Percentiles rank a stretch among this genome's conserved stretches.
Conservation (phyloP, 2,329 filamentous ascomycete species). For the Kalmusia sp. region DNA sequence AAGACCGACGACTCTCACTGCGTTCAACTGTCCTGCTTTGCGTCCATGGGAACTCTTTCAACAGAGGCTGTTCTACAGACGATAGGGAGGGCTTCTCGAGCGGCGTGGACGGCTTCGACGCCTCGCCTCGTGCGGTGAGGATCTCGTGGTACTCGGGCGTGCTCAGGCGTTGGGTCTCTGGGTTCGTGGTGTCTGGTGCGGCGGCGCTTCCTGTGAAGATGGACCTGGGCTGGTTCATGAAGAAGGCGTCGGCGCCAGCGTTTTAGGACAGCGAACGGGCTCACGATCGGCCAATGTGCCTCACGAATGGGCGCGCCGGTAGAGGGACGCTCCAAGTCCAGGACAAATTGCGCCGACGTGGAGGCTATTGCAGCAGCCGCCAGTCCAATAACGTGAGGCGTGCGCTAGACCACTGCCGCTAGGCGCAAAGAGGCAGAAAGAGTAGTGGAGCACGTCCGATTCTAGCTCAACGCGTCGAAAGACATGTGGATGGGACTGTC, state of each 20-base stretch:
- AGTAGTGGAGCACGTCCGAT: neutral
- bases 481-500: neutral
- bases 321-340: conserved; percentile 1
- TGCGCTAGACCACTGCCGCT: neutral
- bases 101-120: conserved; percentile 21
- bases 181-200: conserved; percentile 12
- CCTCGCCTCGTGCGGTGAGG: conserved; percentile 14
- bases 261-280: conserved; percentile 5
- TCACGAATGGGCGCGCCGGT: conserved; percentile 16
- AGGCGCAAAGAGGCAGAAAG: neutral
- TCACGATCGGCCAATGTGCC: conserved; percentile 19
- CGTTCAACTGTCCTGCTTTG: conserved; percentile 19
- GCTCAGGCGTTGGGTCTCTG: conserved; percentile 21
- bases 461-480: neutral
- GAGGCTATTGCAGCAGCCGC: conserved; percentile 1
- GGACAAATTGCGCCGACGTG: conserved; percentile 3
- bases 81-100: conserved; percentile 12
- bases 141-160: conserved; percentile 28
- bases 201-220: conserved; percentile 45
- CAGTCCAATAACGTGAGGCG: conserved; percentile 1
- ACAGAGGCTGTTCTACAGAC: neutral
- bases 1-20: conserved; percentile 12
- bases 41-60: conserved; percentile 26
- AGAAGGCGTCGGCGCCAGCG: conserved; percentile 8
- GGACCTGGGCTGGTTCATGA: conserved; percentile 40